Evolutionary conservation across 116 monocot species (phyloP), one percentile per base, ranked within the genome.

Genomic region (Trichopus zeylanicus): DNA sequence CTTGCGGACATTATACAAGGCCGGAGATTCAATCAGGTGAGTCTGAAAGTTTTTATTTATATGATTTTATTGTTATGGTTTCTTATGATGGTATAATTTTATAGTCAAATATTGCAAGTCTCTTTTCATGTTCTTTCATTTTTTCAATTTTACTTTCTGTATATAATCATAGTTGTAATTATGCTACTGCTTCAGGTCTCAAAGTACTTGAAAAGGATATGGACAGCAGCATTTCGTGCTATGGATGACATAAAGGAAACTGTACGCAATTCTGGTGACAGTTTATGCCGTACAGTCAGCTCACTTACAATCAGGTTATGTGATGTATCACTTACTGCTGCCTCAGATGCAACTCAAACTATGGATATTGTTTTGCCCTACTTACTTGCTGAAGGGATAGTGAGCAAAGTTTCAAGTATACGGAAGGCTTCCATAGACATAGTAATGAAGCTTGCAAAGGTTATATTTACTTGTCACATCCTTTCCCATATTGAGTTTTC

Each of bases 241-340:
- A 92, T 99, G 98, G 98, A 99, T 81, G 98, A 99, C 32, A 91
- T 99, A 68, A 99, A 99, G 65, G 98, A 99, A 81, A 99, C 92
- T 49, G 98, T 99, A 20, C 76, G 98, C 13, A 99, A 74, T 66
- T 70, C 98, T 69, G 98, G 92, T 61, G 88, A 91, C 42, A 88
- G 78, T 68, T 70, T 99, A 56, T 99, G 92, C 58, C 92, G 98
- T 71, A 74, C 98, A 61, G 74, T 88, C 31, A 99, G 80, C 71
- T 91, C 92, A 28, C 61, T 99, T 27, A 91, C 98, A 66, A 63
- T 73, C 21, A 91, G 98, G 56, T 62, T 99, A 20, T 91, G 88
- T 78, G 98, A 99, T 62, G 64, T 86, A 26, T 83, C 91, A 26
- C 83, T 99, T 58, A 91, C 88, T 53, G 53, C 68, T 49, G 57